Percentiles rank a stretch among this genome's conserved stretches.
phyloP scores from a whole-genome alignment of 352 stramenopile species.

The Phytophthora pisi region DNA sequence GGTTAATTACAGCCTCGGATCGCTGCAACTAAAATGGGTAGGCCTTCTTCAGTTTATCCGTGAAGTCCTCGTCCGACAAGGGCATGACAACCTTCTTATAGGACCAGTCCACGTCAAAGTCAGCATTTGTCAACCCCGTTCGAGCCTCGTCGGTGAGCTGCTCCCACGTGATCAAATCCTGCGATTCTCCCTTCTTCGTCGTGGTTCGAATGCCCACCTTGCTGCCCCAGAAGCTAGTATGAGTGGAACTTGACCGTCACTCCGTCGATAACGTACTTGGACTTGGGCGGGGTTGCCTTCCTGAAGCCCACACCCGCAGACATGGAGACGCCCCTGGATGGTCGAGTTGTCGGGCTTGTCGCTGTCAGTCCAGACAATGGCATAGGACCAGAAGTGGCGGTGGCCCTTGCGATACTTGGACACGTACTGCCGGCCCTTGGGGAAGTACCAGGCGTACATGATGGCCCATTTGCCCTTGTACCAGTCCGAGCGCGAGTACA shows the following conservation, averaged over 20 bases:
- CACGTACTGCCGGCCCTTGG: conserved; percentile 19
- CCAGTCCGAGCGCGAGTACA: conserved; percentile 23
- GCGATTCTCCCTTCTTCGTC: not conserved
- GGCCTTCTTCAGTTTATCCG: not conserved
- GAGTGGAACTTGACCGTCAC: conserved; percentile 11
- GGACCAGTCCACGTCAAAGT: not conserved
- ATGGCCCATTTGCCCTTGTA: conserved; percentile 29
- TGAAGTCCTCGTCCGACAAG: not conserved
- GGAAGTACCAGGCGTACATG: conserved; percentile 36
- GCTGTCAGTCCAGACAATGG: conserved; percentile 11
- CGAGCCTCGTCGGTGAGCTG: not conserved
- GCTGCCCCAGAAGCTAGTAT: not conserved
- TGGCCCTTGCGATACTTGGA: not conserved
- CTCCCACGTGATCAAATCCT: not conserved
- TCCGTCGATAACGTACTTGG: conserved; percentile 2
- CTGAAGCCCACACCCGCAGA: not conserved
- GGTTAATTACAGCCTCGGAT: no score
- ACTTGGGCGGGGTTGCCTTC: not conserved
- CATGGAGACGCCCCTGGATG: conserved; percentile 1
- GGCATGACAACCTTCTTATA: not conserved
- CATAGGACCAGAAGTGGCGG: conserved; percentile 6
- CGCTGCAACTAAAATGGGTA: not conserved
- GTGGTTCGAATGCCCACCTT: not conserved
- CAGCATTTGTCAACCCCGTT: not conserved
- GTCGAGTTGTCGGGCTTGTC: not conserved